Evolutionary conservation across 305 asterid genomes (phyloP).

Genomic region (Solanum hybrid): DNA sequence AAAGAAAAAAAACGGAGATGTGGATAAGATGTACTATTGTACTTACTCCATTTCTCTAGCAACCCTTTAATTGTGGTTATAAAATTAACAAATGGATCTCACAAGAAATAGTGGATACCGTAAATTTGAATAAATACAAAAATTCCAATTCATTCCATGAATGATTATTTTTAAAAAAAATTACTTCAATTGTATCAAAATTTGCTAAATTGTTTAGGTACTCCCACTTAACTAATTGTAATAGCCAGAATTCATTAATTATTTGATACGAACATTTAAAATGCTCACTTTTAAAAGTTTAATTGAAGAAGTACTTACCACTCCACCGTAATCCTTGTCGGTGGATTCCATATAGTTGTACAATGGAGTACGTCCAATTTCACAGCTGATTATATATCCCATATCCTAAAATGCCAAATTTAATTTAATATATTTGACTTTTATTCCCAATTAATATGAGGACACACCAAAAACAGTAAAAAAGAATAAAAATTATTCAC

Average conservation of each 20-base stretch:
- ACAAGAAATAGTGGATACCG: neutral
- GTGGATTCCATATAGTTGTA: neutral
- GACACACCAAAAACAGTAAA: neutral
- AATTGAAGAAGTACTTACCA: neutral
- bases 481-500: neutral
- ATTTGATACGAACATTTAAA: neutral
- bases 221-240: neutral
- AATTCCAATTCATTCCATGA: neutral
- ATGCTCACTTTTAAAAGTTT: neutral
- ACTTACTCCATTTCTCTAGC: neutral
- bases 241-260: neutral
- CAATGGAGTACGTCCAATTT: neutral
- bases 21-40: neutral
- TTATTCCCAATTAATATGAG: neutral
- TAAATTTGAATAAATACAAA: neutral
- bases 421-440: neutral
- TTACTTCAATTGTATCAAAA: neutral
- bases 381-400: neutral
- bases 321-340: no score
- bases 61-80: neutral
- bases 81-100: neutral
- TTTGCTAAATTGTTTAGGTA: neutral
- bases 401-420: neutral
- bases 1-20: neutral
- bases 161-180: neutral